A percentile compares a stretch with the other conserved stretches of the same genome.
Evolutionary conservation across 2,329 filamentous ascomycete genomes (phyloP).

Genomic region (Aspergillus flavus): DNA sequence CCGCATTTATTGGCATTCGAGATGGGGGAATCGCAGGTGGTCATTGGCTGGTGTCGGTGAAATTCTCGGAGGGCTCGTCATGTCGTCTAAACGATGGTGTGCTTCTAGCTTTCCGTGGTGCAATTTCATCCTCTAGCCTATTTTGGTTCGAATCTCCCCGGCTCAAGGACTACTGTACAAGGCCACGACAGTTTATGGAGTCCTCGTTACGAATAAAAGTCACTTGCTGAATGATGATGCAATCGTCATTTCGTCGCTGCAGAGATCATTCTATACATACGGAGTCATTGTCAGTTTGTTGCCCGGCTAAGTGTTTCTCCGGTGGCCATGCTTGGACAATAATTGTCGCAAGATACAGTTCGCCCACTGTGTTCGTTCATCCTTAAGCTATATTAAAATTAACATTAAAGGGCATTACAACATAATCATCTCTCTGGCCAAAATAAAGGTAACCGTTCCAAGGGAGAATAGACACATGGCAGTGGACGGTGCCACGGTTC

Average conservation of each 20-base stretch:
- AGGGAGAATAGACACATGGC: not conserved
- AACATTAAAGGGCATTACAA: not conserved
- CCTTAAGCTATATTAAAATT: not conserved
- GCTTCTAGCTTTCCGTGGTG: slow-evolving; percentile 25
- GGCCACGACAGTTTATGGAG: not conserved
- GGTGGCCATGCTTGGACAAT: not conserved
- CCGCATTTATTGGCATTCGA: slow-evolving; percentile 3
- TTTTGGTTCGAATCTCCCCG: not conserved
- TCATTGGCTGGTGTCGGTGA: slow-evolving; percentile 29
- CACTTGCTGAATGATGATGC: not conserved
- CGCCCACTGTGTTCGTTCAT: not conserved
- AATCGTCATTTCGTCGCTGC: not conserved
- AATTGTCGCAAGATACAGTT: not conserved
- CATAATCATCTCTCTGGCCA: not conserved
- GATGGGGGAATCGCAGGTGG: not conserved
- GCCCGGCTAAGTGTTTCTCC: not conserved
- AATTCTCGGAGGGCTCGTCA: slow-evolving; percentile 25
- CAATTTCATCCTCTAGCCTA: slow-evolving; percentile 16
- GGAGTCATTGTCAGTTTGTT: not conserved
- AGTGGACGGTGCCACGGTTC: not conserved
- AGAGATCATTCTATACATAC: not conserved
- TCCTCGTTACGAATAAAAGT: not conserved
- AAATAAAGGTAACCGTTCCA: not conserved
- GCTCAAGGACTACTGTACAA: not conserved
- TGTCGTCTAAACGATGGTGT: slow-evolving; percentile 23